A percentile compares a stretch with the other conserved stretches of the same genome.
Evolutionary conservation across 352 stramenopile species (phyloP).

Genomic region (Globisporangium radiosum): DNA sequence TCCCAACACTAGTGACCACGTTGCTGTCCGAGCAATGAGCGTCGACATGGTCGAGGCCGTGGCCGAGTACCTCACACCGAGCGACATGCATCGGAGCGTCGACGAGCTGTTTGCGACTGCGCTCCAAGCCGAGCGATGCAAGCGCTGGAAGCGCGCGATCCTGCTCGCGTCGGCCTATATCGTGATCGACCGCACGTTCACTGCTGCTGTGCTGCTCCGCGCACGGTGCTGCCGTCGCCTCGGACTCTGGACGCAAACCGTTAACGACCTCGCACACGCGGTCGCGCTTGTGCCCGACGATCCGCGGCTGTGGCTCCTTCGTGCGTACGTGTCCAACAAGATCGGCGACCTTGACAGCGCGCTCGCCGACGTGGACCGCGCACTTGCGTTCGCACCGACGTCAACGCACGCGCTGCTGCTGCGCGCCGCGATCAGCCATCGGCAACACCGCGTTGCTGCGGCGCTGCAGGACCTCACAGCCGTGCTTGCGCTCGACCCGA

Average conservation of each 20-base stretch:
- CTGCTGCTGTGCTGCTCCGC: conserved; percentile 48
- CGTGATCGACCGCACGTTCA: conserved; percentile 56
- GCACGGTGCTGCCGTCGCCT: conserved; percentile 63
- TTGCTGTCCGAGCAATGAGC: conserved; percentile 37
- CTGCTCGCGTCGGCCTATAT: conserved; percentile 64
- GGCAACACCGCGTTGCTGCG: conserved; percentile 29
- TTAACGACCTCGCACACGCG: conserved; percentile 59
- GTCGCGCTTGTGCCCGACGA: conserved; percentile 44
- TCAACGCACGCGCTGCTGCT: conserved; percentile 61
- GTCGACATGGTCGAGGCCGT: conserved; percentile 39
- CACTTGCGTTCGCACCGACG: conserved; percentile 54
- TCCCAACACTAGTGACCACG: background rate
- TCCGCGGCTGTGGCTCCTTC: conserved; percentile 45
- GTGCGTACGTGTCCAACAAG: conserved; percentile 52
- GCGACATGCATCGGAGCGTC: conserved; percentile 50
- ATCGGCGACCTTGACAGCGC: conserved; percentile 46
- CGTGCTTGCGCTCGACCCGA: conserved; percentile 44
- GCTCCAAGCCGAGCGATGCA: conserved; percentile 41
- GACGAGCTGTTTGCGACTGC: conserved; percentile 59
- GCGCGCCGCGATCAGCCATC: conserved; percentile 58
- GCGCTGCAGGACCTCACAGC: conserved; percentile 64
- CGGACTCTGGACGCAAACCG: conserved; percentile 63
- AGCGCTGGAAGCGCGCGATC: conserved; percentile 66
- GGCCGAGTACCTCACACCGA: conserved; percentile 39
- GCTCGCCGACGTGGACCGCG: conserved; percentile 48